Evolutionary conservation across 257 asterid genomes (phyloP), one percentile per base, ranked within the genome.

Genomic region (Capsicum chinense): DNA sequence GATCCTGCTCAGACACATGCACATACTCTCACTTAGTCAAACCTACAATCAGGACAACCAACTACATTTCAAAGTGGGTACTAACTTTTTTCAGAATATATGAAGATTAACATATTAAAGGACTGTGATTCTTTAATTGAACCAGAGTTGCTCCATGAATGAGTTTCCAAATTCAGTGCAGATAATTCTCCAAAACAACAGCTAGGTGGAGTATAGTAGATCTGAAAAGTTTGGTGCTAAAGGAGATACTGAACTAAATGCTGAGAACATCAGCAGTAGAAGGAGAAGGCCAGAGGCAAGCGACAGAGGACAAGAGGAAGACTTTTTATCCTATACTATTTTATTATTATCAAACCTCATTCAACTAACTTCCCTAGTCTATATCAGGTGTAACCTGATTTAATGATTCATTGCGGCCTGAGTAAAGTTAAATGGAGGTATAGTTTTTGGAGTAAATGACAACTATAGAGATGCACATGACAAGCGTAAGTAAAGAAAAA

Each of bases 231-330:
- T 73, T 73, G 60, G 59, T 48, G 56, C 5, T 73, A 42, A 48
- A 73, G 80, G 59, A 73, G 80, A 19, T 48, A 50, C 19, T n/a
- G 39, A 73, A 73, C 59, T 74, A 73, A 47, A 73, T 19, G 59
- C 50, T 74, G 47, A 66, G 4, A 68, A 74, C 44, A 19, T 5
- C 19, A n/a, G 79, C 58, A 71, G 70, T 47, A 47, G 58, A 47
- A 3, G 33, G 39, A 52, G 16, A n/a, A 47, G 17, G 57, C 79
- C 6, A 71, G 47, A 50, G 47, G 62, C 62, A 50, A 21, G 81
- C 60, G 21, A 12, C 12, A 7, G 17, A 74, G 80, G 80, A 74
- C 17, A 15, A 48, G 80, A 19, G 62, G 62, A 74, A 7, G 44
- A 13, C 13, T 13, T 50, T 60, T 16, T 50, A 26, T 21, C 44